These are phyloP conservation scores for Lepraria neglecta DNA, from an alignment of 495 filamentous ascomycete species.

Conservation along the genomic window DNA sequence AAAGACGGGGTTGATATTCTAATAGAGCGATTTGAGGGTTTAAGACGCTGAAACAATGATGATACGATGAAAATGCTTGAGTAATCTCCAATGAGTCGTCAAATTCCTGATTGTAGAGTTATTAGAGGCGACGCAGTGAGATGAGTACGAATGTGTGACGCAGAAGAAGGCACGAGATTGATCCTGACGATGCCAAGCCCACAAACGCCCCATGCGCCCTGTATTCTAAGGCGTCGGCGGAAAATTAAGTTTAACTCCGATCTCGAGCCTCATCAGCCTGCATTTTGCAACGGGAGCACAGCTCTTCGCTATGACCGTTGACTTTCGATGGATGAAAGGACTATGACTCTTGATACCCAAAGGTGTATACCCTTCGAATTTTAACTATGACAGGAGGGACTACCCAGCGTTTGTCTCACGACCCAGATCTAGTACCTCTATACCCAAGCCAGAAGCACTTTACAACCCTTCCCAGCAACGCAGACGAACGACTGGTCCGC, in stretches of 20 bases:
- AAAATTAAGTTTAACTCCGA: not conserved
- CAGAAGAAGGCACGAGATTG: not conserved
- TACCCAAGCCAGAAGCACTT: no score
- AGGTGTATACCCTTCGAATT: no score
- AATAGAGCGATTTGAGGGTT: not conserved
- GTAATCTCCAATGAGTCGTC: not conserved
- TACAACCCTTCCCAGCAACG: not conserved
- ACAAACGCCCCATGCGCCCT: not conserved
- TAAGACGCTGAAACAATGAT: not conserved
- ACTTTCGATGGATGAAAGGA: no score
- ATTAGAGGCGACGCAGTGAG: not conserved
- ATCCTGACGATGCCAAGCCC: slow-evolving; percentile 12
- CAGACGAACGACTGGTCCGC: slow-evolving; percentile 35
- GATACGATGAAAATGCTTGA: not conserved
- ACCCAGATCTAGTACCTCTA: not conserved
- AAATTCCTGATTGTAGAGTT: not conserved
- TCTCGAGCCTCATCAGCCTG: not conserved
- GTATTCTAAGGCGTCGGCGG: not conserved
- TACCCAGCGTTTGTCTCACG: not conserved
- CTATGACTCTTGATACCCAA: no score
- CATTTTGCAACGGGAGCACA: not conserved
- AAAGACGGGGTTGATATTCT: not conserved
- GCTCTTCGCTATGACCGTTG: no score
- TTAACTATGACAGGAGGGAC: not conserved
- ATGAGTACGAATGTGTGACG: not conserved